These are phyloP conservation scores for Chlamydomonas schloesseri DNA, from an alignment of 139 green algal genomes.

Conservation along the genomic window DNA sequence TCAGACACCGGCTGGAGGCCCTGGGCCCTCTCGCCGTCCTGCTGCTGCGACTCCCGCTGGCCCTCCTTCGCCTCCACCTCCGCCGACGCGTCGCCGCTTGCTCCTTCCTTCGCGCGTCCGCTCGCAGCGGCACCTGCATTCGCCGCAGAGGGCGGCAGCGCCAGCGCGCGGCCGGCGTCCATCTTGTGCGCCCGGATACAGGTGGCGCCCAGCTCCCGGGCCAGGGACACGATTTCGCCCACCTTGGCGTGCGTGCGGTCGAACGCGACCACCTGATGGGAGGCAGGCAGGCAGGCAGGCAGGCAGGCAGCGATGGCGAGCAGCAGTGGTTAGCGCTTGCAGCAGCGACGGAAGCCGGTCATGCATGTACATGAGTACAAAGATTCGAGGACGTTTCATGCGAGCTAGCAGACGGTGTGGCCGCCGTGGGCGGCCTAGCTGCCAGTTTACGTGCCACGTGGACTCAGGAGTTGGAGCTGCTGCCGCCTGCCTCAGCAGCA, in stretches of 20 bases:
- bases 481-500: too few relatives aligned
- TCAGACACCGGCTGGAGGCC: background rate
- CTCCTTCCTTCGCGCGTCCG: background rate
- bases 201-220: slow-evolving; percentile 76
- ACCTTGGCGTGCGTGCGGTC: slow-evolving; percentile 91
- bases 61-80: background rate
- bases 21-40: too few relatives aligned
- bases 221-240: slow-evolving; percentile 62
- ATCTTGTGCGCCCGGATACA: slow-evolving; percentile 80
- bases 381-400: too few relatives aligned
- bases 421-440: too few relatives aligned
- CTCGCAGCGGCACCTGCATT: background rate
- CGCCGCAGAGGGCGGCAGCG: background rate
- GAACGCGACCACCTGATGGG: slow-evolving; percentile 68
- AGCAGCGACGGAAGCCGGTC: too few relatives aligned
- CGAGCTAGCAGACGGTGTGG: too few relatives aligned
- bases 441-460: too few relatives aligned
- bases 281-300: too few relatives aligned
- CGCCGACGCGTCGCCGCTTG: background rate
- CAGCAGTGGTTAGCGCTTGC: too few relatives aligned
- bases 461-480: too few relatives aligned
- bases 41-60: background rate
- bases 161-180: slow-evolving; percentile 70
- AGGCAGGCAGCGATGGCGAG: too few relatives aligned
- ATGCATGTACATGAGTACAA: too few relatives aligned